Conservation (phyloP, 31 red algal species). For the Odonthalia washingtoniensis region DNA sequence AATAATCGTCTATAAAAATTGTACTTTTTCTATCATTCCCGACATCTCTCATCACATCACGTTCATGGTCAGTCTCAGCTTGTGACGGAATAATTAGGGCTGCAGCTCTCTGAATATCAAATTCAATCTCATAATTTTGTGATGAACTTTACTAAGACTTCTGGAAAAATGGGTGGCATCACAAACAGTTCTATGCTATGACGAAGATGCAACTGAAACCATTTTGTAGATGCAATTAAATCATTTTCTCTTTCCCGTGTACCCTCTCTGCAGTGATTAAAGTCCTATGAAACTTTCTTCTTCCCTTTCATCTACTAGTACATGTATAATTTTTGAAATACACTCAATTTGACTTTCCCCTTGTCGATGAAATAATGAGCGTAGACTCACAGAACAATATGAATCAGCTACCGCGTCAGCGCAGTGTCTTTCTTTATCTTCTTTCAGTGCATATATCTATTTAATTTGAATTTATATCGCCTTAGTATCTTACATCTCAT, state of each 20-base stretch:
- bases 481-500: no score
- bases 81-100: background rate
- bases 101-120: slow-evolving; percentile 18
- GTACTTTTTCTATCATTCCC: slow-evolving; percentile 19
- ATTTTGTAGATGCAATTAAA: background rate
- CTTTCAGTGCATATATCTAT: background rate
- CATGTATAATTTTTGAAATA: background rate
- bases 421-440: slow-evolving; percentile 41
- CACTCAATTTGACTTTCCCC: slow-evolving; percentile 29
- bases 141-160: slow-evolving; percentile 9
- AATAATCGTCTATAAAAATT: slow-evolving; percentile 24
- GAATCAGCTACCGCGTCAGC: slow-evolving; percentile 40
- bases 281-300: slow-evolving; percentile 5
- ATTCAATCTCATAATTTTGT: slow-evolving; percentile 20
- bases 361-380: slow-evolving; percentile 16
- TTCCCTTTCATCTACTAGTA: slow-evolving; percentile 1
- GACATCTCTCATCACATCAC: background rate
- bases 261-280: slow-evolving; percentile 22
- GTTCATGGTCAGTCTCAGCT: background rate
- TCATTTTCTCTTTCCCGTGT: slow-evolving; percentile 3
- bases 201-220: slow-evolving; percentile 27
- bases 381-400: background rate
- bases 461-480: no score
- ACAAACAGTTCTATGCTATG: slow-evolving; percentile 6
- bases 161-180: slow-evolving; percentile 18